Base-by-base conservation (phyloP, 2,329 filamentous ascomycete species). In the Fusarium nelsonii region DNA sequence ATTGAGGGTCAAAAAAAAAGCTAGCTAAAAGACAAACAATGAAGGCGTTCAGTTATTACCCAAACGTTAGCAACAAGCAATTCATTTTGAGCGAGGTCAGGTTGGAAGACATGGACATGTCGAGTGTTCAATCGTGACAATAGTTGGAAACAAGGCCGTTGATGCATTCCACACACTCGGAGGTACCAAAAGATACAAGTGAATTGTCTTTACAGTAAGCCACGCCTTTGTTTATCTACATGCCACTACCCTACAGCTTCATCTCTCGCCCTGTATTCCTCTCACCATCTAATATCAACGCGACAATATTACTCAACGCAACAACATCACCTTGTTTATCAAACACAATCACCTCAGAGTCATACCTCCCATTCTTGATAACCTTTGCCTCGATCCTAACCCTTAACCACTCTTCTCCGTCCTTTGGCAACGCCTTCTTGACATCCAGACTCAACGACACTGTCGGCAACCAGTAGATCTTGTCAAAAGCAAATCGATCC, bases 391-490 rank as follows among this genome's bases (percentile, higher is more conserved):
- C 83, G 14, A 90, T 83, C 33, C 91, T 84, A 40, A 89, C 82
- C 72, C 90, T 90, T 54, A 97, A 75, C 89, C 91, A 96, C 76
- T 92, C 89, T 2, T 88, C 87, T 0, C 92, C 92, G 41, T 87
- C 86, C 6, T 81, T 79, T 0, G 92, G 91, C 44, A 97, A 76
- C 8, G 84, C 77, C 76, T 91, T 92, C 82, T 95, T 96, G 39
- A 94, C 82, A 66, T 97, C 92, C 23, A 97, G 73, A 75, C 92
- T 93, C 75, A 96, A 79, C 18, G 90, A 81, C 2, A 97, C 78
- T 0, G 92, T 97, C 0, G 92, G 92, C 76, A 92, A 93, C 92
- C 91, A 94, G 71, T 88, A 88, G 8, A 77, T 70, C 10, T 77
- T 75, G 46, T 78, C 70, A 34, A 64, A 54, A 1, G 71, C 59